Percentiles rank a stretch among this genome's conserved stretches.
Conservation (phyloP, 148 eudicot species). For the Pharnaceum exiguum region DNA sequence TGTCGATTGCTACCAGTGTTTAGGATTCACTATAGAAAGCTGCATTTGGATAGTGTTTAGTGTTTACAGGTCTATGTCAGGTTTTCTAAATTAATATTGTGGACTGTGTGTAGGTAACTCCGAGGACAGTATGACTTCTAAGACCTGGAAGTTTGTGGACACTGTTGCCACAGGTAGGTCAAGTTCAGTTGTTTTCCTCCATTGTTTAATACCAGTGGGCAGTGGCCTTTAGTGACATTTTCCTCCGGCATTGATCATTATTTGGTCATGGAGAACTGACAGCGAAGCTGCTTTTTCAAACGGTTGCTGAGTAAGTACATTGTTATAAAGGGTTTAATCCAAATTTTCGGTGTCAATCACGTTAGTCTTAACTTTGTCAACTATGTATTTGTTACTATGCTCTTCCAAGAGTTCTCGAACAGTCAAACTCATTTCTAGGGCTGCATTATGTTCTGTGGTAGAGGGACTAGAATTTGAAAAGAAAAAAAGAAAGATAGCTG, state of each 20-base stretch:
- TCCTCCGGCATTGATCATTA: neutral
- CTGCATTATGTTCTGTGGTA: neutral
- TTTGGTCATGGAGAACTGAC: neutral
- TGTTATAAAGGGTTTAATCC: neutral
- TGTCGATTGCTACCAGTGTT: too few relatives aligned
- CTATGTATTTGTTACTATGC: neutral
- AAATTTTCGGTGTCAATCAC: neutral
- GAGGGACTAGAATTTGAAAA: neutral
- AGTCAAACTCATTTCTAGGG: neutral
- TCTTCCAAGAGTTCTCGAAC: neutral
- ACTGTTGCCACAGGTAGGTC: conserved; percentile 52
- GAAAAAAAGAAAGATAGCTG: neutral
- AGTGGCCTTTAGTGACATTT: neutral
- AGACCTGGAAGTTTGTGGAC: conserved; percentile 65
- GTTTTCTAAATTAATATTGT: neutral
- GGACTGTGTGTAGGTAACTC: conserved; percentile 42
- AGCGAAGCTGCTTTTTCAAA: neutral
- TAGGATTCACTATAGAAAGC: neutral
- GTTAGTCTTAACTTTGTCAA: neutral
- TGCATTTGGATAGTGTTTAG: neutral
- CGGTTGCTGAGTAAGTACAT: neutral
- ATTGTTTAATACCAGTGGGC: neutral
- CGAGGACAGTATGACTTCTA: conserved; percentile 34
- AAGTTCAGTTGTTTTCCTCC: conserved; percentile 2
- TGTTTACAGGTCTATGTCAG: neutral